These are phyloP conservation scores for Drosera capensis DNA, from an alignment of 148 eudicot genomes.

Conservation along the genomic window DNA sequence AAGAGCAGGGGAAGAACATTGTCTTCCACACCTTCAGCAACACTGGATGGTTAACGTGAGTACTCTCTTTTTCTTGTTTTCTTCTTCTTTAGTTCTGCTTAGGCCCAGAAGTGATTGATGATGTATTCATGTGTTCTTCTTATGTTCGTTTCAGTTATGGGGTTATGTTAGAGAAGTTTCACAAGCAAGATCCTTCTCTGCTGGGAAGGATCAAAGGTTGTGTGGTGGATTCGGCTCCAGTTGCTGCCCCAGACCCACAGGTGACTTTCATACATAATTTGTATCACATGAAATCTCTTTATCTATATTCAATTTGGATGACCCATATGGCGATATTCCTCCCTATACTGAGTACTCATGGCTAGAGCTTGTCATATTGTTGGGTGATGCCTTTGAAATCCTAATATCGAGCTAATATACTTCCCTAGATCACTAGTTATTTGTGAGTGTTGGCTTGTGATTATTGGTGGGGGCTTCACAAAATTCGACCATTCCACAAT, in stretches of 20 bases:
- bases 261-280: constrained; percentile 22
- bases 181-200: constrained; percentile 45
- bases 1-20: constrained; percentile 70
- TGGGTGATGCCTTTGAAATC: not conserved
- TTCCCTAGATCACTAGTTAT: no score
- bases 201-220: constrained; percentile 68
- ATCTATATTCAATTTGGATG: no score
- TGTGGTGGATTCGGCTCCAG: constrained; percentile 94
- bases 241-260: constrained; percentile 88
- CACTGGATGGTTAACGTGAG: constrained; percentile 99
- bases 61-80: constrained; percentile 3
- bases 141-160: constrained; percentile 51
- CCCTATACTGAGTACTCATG: no score
- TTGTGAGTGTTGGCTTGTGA: no score
- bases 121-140: constrained; percentile 1
- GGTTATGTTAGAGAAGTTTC: constrained; percentile 66
- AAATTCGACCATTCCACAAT: no score
- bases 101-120: not conserved
- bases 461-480: no score
- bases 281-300: not conserved
- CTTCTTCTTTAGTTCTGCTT: not conserved
- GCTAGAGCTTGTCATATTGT: no score
- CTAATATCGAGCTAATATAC: not conserved
- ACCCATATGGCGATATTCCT: no score
- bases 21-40: constrained; percentile 96